phyloP scores from a whole-genome alignment of 805 yeast genomes.

The Danielozyma ontarioensis region DNA sequence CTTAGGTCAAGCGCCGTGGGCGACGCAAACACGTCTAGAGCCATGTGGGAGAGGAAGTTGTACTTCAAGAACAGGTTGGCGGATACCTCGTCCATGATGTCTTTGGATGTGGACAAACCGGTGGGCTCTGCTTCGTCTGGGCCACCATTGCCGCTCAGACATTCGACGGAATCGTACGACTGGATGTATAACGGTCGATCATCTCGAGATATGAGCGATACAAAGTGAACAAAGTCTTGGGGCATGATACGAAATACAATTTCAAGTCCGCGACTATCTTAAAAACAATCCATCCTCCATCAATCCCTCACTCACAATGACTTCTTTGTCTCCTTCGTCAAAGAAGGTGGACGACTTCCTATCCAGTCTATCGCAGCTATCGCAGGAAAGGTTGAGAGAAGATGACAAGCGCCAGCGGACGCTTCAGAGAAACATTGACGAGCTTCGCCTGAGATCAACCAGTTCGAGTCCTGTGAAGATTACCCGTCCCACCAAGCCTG shows the following conservation, averaged over 20 bases:
- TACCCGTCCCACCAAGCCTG: background rate
- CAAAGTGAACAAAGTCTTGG: no score
- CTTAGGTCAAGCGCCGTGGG: conserved; percentile 37
- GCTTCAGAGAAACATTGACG: conserved; percentile 28
- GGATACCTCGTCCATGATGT: no score
- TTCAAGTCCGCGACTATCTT: no score
- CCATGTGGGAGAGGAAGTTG: conserved; percentile 72
- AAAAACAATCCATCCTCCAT: no score
- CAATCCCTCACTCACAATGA: no score
- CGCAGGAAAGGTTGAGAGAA: conserved; percentile 29
- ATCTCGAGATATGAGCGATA: conserved; percentile 53
- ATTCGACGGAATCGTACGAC: conserved; percentile 33
- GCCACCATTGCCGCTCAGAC: conserved; percentile 1
- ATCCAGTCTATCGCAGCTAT: conserved; percentile 27
- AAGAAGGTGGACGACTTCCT: conserved; percentile 35
- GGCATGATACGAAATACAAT: no score
- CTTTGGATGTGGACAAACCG: conserved; percentile 5
- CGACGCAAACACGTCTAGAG: conserved; percentile 62
- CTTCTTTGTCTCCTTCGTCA: conserved; percentile 22
- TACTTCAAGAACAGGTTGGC: conserved; percentile 51
- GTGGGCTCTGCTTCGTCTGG: conserved; percentile 3
- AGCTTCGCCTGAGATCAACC: conserved; percentile 19
- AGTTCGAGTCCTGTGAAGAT: conserved; percentile 16
- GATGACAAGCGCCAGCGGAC: conserved; percentile 31
- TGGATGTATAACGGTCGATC: conserved; percentile 60